Conservation (phyloP, 768 basidiomycete genomes). For the Xerocomellus amylosporus region DNA sequence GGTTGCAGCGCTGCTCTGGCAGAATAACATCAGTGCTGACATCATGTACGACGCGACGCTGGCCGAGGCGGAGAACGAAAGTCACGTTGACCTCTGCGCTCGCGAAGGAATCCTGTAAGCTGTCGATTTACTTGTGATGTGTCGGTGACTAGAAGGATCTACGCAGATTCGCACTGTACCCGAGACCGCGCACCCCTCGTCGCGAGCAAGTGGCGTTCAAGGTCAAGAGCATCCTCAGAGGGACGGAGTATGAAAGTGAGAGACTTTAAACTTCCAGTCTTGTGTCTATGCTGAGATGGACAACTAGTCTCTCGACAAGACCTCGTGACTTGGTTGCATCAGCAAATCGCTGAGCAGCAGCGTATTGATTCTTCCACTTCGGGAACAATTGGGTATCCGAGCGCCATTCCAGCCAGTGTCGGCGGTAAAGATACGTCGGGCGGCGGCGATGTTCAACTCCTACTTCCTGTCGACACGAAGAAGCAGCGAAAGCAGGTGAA, state of each 20-base stretch:
- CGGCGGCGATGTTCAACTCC: conserved; percentile 54
- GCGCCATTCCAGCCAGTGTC: conserved; percentile 32
- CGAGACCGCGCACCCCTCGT: conserved; percentile 51
- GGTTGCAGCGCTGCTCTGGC: conserved; percentile 74
- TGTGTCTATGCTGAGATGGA: conserved; percentile 1
- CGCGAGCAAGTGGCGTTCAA: conserved; percentile 71
- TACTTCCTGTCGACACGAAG: conserved; percentile 68
- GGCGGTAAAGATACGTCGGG: conserved; percentile 35
- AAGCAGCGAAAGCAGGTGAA: conserved; percentile 73
- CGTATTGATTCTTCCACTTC: conserved; percentile 65
- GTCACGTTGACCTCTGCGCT: conserved; percentile 62
- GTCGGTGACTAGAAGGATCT: conserved; percentile 39
- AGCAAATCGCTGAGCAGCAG: conserved; percentile 77
- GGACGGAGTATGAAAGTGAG: conserved; percentile 72
- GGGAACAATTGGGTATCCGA: conserved; percentile 48
- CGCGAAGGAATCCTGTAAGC: conserved; percentile 82
- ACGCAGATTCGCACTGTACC: conserved; percentile 52
- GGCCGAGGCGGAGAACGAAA: conserved; percentile 59
- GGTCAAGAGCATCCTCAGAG: conserved; percentile 78
- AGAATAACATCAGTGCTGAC: conserved; percentile 79
- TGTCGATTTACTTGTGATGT: not conserved
- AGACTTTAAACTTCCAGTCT: not conserved
- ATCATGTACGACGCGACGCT: conserved; percentile 82
- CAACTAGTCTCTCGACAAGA: conserved; percentile 62
- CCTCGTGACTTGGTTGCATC: conserved; percentile 70